Evolutionary conservation across 176 grass and related monocot genomes (phyloP).

Genomic region (Coix lacrymajobi): DNA sequence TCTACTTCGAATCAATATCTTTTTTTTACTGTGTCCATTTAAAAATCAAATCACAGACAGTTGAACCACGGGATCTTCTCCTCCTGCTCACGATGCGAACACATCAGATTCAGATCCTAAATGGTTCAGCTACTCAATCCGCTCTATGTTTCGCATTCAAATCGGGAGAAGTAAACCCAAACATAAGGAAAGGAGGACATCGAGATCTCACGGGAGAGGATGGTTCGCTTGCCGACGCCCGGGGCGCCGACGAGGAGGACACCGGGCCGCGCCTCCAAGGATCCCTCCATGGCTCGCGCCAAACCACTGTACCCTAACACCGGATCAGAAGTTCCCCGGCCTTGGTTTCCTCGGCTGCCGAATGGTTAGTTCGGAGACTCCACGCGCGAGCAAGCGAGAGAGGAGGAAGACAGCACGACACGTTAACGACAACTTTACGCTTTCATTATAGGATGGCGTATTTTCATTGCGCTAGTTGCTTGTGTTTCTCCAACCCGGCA

Average conservation of each 20-base stretch:
- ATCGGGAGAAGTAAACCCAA: conserved; percentile 5
- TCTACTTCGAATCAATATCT: neutral
- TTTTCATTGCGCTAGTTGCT: neutral
- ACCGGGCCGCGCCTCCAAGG: conserved; percentile 67
- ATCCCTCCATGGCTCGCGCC: conserved; percentile 38
- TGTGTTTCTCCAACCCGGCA: neutral
- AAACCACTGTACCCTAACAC: conserved; percentile 23
- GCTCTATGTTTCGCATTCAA: neutral
- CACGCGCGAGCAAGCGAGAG: neutral
- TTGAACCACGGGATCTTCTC: neutral
- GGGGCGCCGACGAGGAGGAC: conserved; percentile 68
- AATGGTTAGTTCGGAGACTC: neutral
- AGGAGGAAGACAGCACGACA: neutral
- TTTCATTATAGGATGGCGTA: neutral
- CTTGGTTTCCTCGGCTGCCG: neutral
- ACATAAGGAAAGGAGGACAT: neutral
- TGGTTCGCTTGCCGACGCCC: conserved; percentile 86
- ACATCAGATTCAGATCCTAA: neutral
- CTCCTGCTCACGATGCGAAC: neutral
- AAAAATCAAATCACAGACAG: neutral
- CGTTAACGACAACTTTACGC: fast-evolving
- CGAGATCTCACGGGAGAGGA: conserved; percentile 72
- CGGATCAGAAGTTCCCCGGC: conserved; percentile 1
- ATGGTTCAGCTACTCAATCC: neutral
- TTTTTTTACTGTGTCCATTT: neutral